Evolutionary conservation across 768 basidiomycete genomes (phyloP).

Genomic region (Leucosporidium scottii): DNA sequence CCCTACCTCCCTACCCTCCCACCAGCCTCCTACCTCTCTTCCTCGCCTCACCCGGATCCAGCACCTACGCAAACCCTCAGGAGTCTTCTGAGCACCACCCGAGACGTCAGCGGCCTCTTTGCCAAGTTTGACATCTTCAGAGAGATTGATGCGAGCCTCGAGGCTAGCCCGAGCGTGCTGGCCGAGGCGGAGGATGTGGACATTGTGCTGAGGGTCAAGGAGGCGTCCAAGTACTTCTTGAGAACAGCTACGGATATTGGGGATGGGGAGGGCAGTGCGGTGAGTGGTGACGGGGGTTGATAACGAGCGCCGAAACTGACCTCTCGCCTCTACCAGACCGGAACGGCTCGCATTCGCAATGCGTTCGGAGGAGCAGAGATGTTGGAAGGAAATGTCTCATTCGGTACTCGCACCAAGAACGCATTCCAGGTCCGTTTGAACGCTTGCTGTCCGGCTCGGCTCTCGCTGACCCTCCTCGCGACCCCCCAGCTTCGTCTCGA

Average conservation of each 20-base stretch:
- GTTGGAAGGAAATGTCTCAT: conserved; percentile 69
- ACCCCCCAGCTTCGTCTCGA: conserved; percentile 40
- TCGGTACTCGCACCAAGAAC: conserved; percentile 79
- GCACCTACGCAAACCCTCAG: conserved; percentile 50
- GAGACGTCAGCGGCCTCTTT: conserved; percentile 60
- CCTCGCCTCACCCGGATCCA: conserved; percentile 31
- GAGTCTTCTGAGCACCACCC: conserved; percentile 62
- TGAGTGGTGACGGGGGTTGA: conserved; percentile 45
- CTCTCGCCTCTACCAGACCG: conserved; percentile 49
- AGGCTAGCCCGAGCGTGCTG: conserved; percentile 52
- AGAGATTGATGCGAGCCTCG: conserved; percentile 58
- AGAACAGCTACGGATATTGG: conserved; percentile 86
- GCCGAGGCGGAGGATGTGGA: conserved; percentile 63
- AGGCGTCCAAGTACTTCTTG: conserved; percentile 66
- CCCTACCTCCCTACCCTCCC: conserved; percentile 51
- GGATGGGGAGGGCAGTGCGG: conserved; percentile 87
- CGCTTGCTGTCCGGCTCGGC: neutral
- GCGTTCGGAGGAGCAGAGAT: conserved; percentile 86
- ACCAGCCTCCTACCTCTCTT: conserved; percentile 35
- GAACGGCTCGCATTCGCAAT: conserved; percentile 74
- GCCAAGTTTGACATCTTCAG: conserved; percentile 71
- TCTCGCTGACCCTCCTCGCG: neutral
- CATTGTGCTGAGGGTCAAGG: conserved; percentile 66
- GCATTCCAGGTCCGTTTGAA: conserved; percentile 61
- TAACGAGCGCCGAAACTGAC: neutral